Evolutionary conservation across 139 green algal genomes (phyloP).

Genomic region (Chloropicon primus): DNA sequence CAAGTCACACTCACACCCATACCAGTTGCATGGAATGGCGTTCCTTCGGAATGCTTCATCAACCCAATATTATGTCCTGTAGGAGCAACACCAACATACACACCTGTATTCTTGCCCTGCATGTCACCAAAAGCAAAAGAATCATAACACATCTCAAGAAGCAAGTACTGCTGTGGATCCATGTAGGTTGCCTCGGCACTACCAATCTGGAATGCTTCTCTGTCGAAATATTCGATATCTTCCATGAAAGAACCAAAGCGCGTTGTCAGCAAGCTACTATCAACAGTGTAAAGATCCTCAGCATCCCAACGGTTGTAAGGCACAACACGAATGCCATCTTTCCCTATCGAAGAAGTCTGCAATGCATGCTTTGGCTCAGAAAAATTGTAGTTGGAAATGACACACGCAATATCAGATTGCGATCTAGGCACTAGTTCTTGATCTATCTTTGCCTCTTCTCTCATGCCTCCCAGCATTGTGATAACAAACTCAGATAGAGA

Average conservation of each 20-base stretch:
- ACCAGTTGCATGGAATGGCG: slow-evolving; percentile 16
- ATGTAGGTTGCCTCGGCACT: slow-evolving; percentile 3
- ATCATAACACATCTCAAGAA: not conserved
- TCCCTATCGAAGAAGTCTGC: not conserved
- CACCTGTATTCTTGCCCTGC: not conserved
- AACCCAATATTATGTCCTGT: slow-evolving; percentile 33
- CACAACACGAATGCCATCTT: not conserved
- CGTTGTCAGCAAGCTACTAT: not conserved
- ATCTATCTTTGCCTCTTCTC: not conserved
- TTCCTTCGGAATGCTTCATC: not conserved
- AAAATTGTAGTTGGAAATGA: not conserved
- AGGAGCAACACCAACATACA: slow-evolving; percentile 1
- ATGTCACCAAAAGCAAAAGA: not conserved
- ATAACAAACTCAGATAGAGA: not conserved
- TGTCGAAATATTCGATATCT: slow-evolving; percentile 6
- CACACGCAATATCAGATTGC: not conserved
- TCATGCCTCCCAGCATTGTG: not conserved
- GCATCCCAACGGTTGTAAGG: slow-evolving; percentile 1
- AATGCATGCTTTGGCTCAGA: not conserved
- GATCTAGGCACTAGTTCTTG: not conserved
- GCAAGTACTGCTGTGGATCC: slow-evolving; percentile 9
- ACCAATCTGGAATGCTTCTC: not conserved
- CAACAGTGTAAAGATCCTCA: slow-evolving; percentile 11
- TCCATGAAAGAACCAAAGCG: slow-evolving; percentile 45
- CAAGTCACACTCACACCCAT: slow-evolving; percentile 6